Evolutionary conservation across 177 flowering plant species (phyloP).

Genomic region (Viscum album): DNA sequence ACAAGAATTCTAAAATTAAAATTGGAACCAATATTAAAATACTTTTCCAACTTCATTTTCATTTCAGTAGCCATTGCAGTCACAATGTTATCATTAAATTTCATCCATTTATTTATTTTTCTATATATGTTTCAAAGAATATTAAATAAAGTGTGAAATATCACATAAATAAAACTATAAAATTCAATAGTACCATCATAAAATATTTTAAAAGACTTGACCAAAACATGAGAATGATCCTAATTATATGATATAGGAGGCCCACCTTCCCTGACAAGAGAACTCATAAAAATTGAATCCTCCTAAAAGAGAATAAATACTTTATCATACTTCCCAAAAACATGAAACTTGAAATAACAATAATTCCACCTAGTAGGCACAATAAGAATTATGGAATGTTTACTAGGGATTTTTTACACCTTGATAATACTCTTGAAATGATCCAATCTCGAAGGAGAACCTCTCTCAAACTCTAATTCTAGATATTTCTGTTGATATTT

Average conservation of each 20-base stretch:
- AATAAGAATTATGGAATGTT: no score
- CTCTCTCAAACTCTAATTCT: no score
- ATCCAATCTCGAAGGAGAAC: no score
- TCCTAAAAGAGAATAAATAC: no score
- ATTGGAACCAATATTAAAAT: background rate
- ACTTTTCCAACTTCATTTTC: slow-evolving; percentile 7
- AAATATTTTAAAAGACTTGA: slow-evolving; percentile 7
- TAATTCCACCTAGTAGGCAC: no score
- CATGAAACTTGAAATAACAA: no score
- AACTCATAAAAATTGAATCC: no score
- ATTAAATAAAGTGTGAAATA: background rate
- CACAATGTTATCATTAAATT: background rate
- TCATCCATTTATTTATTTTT: background rate
- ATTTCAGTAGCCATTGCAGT: background rate
- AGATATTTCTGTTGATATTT: no score
- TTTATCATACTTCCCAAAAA: no score
- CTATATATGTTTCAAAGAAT: background rate
- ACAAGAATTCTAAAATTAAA: slow-evolving; percentile 1
- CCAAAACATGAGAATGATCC: background rate
- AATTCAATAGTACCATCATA: background rate
- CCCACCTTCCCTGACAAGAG: no score
- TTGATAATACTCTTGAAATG: no score
- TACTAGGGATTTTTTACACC: no score
- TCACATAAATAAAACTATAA: slow-evolving; percentile 7
- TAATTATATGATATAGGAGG: background rate